Conservation (phyloP, 768 basidiomycete species). For the Termitomyces eurrhizus region DNA sequence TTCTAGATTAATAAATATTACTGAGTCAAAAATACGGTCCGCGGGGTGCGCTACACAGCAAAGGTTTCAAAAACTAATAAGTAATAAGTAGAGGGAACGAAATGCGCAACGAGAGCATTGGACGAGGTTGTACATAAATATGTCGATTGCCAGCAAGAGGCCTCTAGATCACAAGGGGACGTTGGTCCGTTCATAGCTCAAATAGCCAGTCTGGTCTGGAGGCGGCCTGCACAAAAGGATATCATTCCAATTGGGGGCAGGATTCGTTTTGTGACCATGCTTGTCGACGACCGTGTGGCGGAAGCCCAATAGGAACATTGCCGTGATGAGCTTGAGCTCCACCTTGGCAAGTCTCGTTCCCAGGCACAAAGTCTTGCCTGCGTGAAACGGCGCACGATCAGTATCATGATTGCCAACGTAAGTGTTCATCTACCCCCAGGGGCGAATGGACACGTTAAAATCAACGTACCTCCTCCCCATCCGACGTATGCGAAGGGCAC, state of each 20-base stretch:
- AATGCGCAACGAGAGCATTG: conserved; percentile 1
- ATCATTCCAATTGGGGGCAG: conserved; percentile 76
- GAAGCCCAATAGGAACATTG: conserved; percentile 65
- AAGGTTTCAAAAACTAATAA: conserved; percentile 3
- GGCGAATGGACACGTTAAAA: conserved; percentile 7
- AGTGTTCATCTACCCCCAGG: conserved; percentile 4
- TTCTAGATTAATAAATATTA: conserved; percentile 11
- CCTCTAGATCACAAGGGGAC: conserved; percentile 27
- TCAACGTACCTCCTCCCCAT: conserved; percentile 72
- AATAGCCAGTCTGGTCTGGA: conserved; percentile 46
- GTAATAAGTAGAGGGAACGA: not conserved
- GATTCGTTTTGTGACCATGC: conserved; percentile 38
- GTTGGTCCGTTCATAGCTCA: conserved; percentile 44
- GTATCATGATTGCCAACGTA: conserved; percentile 8
- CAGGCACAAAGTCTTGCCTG: conserved; percentile 68
- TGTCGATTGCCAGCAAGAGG: not conserved
- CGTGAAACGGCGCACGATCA: conserved; percentile 10
- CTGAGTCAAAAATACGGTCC: conserved; percentile 6
- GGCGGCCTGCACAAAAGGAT: conserved; percentile 61
- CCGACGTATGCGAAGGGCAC: conserved; percentile 63
- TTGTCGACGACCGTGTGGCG: conserved; percentile 55
- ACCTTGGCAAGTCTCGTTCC: conserved; percentile 73
- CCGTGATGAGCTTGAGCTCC: conserved; percentile 66
- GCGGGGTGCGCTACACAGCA: conserved; percentile 1
- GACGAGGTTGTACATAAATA: conserved; percentile 8